Evolutionary conservation across 148 eudicot species (phyloP).

Genomic region (Arctostaphylos glauca): DNA sequence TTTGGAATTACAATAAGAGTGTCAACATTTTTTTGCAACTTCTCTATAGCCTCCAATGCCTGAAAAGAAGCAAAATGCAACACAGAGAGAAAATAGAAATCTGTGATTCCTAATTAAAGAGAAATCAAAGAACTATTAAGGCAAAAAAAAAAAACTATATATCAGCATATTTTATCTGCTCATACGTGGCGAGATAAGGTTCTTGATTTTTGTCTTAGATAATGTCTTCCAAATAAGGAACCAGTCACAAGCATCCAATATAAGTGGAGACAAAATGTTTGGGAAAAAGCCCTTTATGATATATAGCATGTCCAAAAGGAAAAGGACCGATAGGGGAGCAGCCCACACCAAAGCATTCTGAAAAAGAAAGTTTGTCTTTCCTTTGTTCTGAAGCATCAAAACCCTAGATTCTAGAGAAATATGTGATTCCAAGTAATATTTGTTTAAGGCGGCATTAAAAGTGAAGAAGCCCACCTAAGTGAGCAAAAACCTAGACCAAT

Average conservation of each 20-base stretch:
- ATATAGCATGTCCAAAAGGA: neutral
- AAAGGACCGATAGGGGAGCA: neutral
- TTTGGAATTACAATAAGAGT: conserved; percentile 98
- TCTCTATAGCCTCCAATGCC: conserved; percentile 97
- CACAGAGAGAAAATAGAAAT: neutral
- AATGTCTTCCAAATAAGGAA: neutral
- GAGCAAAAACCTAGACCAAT: neutral
- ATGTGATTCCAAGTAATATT: neutral
- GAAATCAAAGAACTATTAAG: neutral
- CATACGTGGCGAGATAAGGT: neutral
- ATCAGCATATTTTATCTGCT: neutral
- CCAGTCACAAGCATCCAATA: neutral
- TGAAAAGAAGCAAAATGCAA: conserved; percentile 33
- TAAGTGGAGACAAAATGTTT: neutral
- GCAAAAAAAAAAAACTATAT: neutral
- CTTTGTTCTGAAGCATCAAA: neutral
- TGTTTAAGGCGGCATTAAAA: neutral
- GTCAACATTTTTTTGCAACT: conserved; percentile 91
- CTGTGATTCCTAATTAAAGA: neutral
- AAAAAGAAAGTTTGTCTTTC: neutral
- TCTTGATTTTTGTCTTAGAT: neutral
- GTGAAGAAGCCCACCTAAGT: neutral
- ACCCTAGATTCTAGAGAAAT: conserved; percentile 2
- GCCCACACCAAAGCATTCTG: neutral
- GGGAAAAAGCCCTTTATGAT: neutral